Conservation (phyloP, 495 filamentous ascomycete genomes). For the Cairneyella variabilis region DNA sequence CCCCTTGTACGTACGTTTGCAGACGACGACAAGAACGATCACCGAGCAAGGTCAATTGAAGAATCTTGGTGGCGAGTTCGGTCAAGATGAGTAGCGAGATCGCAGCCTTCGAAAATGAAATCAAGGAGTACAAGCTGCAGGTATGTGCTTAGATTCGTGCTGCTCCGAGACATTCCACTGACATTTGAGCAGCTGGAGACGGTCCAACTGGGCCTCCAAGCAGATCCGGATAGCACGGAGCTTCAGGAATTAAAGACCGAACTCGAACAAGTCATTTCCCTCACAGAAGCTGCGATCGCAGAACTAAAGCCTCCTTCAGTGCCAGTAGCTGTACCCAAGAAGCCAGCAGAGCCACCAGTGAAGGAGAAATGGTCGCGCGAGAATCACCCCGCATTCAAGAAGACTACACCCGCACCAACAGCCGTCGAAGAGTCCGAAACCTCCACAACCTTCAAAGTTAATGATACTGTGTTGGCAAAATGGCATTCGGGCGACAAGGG, state of each 20-base stretch:
- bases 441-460: slow-evolving; percentile 68
- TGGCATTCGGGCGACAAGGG: slow-evolving; percentile 86
- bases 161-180: background rate
- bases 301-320: slow-evolving; percentile 63
- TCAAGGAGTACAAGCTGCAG: slow-evolving; percentile 81
- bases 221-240: slow-evolving; percentile 80
- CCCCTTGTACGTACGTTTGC: too few relatives aligned
- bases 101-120: slow-evolving; percentile 64
- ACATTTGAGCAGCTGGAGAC: slow-evolving; percentile 66
- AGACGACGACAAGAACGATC: too few relatives aligned
- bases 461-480: slow-evolving; percentile 84
- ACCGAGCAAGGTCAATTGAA: too few relatives aligned
- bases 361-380: slow-evolving; percentile 69
- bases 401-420: slow-evolving; percentile 39
- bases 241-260: slow-evolving; percentile 74
- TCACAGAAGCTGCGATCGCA: slow-evolving; percentile 74
- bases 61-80: background rate
- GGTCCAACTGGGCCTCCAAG: slow-evolving; percentile 68
- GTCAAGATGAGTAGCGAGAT: slow-evolving; percentile 54
- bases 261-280: slow-evolving; percentile 78
- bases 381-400: slow-evolving; percentile 66
- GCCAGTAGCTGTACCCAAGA: slow-evolving; percentile 34
- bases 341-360: slow-evolving; percentile 40
- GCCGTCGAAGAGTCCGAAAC: slow-evolving; percentile 46
- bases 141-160: slow-evolving; percentile 36